Evolutionary conservation across 768 basidiomycete species (phyloP).

Genomic region (Tricholoma sp.): DNA sequence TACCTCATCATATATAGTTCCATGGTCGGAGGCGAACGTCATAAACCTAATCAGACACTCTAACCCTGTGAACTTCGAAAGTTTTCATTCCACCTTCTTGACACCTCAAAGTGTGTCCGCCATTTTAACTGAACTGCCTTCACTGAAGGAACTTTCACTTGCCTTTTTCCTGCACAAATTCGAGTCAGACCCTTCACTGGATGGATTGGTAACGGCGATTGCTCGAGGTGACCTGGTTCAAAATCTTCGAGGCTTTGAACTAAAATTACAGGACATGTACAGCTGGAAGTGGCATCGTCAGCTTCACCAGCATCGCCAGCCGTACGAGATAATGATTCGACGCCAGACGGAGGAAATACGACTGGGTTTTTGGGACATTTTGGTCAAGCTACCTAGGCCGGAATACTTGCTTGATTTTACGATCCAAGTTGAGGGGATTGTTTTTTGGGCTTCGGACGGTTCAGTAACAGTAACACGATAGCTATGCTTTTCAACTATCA

Average conservation of each 20-base stretch:
- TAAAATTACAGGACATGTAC: background rate
- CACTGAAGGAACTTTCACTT: background rate
- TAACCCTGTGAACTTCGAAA: background rate
- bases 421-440: too few species aligned
- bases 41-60: too few species aligned
- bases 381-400: background rate
- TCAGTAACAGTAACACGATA: too few species aligned
- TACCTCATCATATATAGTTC: too few species aligned
- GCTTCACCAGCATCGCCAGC: background rate
- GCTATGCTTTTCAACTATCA: too few species aligned
- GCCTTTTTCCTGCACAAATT: background rate
- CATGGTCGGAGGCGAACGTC: too few species aligned
- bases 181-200: background rate
- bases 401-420: background rate
- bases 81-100: background rate
- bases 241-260: background rate
- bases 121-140: background rate
- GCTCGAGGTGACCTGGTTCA: background rate
- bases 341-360: background rate
- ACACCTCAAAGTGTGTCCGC: background rate
- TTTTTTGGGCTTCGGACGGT: too few species aligned
- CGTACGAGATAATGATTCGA: background rate
- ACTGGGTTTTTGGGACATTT: background rate
- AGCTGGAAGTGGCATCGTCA: background rate
- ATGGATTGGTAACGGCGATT: background rate